Conservation (phyloP, 2,329 filamentous ascomycete genomes). For the Emergomyces orientalis region DNA sequence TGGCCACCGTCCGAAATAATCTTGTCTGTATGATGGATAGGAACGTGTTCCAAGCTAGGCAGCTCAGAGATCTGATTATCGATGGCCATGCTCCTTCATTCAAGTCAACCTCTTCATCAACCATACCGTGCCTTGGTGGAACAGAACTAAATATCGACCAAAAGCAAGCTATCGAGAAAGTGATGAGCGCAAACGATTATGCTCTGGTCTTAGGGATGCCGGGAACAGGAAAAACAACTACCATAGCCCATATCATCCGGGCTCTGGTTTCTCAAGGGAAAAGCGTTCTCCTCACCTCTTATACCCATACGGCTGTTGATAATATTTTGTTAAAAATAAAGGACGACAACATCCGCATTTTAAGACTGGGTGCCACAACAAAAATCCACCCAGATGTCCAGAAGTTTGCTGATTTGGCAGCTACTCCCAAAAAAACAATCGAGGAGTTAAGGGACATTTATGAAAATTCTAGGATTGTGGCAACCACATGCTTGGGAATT, state of each 20-base stretch:
- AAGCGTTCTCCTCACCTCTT: slow-evolving; percentile 85
- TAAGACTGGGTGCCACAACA: slow-evolving; percentile 74
- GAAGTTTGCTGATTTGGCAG: slow-evolving; percentile 71
- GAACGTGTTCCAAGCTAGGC: slow-evolving; percentile 57
- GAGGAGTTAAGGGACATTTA: slow-evolving; percentile 78
- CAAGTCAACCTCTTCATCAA: slow-evolving; percentile 41
- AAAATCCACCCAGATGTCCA: slow-evolving; percentile 86
- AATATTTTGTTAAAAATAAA: slow-evolving; percentile 93
- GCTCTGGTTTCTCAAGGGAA: slow-evolving; percentile 82
- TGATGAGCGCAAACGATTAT: slow-evolving; percentile 92
- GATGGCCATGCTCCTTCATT: slow-evolving; percentile 67
- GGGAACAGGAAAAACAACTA: slow-evolving; percentile 95
- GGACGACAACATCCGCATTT: slow-evolving; percentile 63
- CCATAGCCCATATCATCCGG: slow-evolving; percentile 92
- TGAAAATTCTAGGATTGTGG: slow-evolving; percentile 79
- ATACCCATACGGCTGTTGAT: slow-evolving; percentile 95
- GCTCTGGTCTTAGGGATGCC: slow-evolving; percentile 98
- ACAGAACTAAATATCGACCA: slow-evolving; percentile 77
- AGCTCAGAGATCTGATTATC: slow-evolving; percentile 71
- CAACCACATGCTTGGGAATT: slow-evolving; percentile 88
- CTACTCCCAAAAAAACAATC: slow-evolving; percentile 62
- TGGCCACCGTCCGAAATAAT: slow-evolving; percentile 91
- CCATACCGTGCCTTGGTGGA: slow-evolving; percentile 47
- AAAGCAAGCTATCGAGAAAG: slow-evolving; percentile 75
- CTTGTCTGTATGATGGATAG: slow-evolving; percentile 86